Conservation (phyloP, 352 stramenopile species). For the Globisporangium echinulatum region DNA sequence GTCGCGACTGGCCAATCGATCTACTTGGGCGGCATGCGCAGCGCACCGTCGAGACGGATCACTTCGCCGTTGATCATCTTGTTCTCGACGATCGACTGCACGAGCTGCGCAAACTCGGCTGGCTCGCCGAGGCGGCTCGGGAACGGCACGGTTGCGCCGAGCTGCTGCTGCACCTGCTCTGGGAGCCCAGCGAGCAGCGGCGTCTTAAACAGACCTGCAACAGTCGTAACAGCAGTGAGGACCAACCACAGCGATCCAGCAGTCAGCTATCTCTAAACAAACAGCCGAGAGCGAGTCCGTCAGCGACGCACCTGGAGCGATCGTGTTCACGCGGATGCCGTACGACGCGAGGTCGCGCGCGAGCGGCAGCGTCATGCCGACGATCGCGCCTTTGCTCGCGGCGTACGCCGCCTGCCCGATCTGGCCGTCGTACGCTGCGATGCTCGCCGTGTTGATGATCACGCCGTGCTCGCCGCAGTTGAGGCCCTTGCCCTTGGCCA, state of each 20-base stretch:
- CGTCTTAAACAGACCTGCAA: conserved; percentile 92
- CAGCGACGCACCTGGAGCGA: conserved; percentile 84
- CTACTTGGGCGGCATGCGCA: conserved; percentile 94
- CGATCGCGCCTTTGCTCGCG: conserved; percentile 94
- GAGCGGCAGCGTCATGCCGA: conserved; percentile 96
- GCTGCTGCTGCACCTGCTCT: conserved; percentile 90
- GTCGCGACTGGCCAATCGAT: not conserved
- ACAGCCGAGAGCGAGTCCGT: not conserved
- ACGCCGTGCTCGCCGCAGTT: conserved; percentile 89
- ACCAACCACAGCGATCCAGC: not conserved
- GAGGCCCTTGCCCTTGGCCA: conserved; percentile 68
- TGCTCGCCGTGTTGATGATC: conserved; percentile 98
- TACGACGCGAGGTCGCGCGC: conserved; percentile 91
- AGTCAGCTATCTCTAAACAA: too few relatives aligned
- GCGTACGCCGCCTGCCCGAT: conserved; percentile 96
- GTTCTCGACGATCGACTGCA: conserved; percentile 95
- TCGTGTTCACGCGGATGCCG: conserved; percentile 96
- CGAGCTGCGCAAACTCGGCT: conserved; percentile 94
- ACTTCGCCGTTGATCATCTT: conserved; percentile 98
- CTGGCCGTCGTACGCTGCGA: conserved; percentile 97
- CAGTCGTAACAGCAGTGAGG: not conserved
- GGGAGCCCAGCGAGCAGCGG: conserved; percentile 94
- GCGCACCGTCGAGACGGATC: conserved; percentile 95
- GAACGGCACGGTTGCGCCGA: conserved; percentile 94
- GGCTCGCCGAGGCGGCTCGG: conserved; percentile 92